Conservation (phyloP, 768 basidiomycete genomes). For the Psilocybe cyanescens region DNA sequence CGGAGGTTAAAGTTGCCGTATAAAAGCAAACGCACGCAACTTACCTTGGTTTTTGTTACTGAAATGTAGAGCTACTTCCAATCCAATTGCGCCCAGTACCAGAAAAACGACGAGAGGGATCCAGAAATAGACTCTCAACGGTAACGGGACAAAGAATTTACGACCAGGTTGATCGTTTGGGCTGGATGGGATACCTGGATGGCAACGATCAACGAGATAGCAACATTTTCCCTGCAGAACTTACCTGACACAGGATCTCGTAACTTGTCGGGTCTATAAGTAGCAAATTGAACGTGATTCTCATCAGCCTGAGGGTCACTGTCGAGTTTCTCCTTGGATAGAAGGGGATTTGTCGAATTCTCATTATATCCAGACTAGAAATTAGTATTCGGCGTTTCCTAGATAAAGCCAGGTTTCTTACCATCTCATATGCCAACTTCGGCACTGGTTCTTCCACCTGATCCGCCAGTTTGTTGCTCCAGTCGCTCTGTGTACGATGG, state of each 20-base stretch:
- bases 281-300: constrained; percentile 20
- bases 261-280: constrained; percentile 7
- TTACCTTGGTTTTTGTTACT: constrained; percentile 49
- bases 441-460: background rate
- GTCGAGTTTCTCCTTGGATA: constrained; percentile 7
- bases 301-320: background rate
- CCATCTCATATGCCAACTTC: background rate
- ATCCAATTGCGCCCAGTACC: constrained; percentile 40
- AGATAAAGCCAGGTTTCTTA: background rate
- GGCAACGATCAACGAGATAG: background rate
- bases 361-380: background rate
- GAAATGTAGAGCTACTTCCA: constrained; percentile 51
- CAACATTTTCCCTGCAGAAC: background rate
- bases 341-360: background rate
- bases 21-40: background rate
- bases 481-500: background rate
- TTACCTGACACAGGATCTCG: constrained; percentile 2
- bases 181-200: constrained; percentile 1
- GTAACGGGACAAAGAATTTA: constrained; percentile 43
- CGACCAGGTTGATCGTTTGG: background rate
- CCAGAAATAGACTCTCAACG: constrained; percentile 53
- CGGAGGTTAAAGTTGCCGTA: background rate
- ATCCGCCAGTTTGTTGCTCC: background rate
- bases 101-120: constrained; percentile 42
- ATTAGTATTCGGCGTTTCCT: background rate